Evolutionary conservation across 2,329 filamentous ascomycete genomes (phyloP), one percentile per base, ranked within the genome.

Genomic region (Colletotrichum somersetense): DNA sequence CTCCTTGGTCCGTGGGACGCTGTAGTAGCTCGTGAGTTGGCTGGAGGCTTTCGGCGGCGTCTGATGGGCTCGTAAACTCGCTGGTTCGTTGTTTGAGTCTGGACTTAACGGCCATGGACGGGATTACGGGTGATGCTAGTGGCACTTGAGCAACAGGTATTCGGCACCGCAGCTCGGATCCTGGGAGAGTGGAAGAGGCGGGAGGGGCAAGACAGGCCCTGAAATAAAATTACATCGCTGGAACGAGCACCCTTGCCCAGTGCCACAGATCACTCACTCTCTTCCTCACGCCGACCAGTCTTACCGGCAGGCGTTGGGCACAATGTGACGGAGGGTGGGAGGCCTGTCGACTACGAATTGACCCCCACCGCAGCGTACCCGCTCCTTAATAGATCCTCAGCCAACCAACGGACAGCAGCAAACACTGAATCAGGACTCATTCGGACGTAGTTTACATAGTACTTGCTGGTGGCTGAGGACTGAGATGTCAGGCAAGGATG

Each of bases 191-290:
- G 55, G 64, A 38, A 58, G 55, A 66, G 20, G 38, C 20, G 55
- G 48, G 70, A 73, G 67, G 71, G 67, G 71, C 62, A 62, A 38
- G 53, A 57, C 71, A 66, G 67, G 66, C 67, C 71, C 62, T 73
- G 71, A 73, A 73, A 62, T 73, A 50, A 73, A 72, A 72, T 72
- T 72, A 72, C 42, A 62, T 64, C 58, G 66, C 66, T 69, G 66
- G 58, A 72, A 69, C 67, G 59, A 72, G 66, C 66, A 72, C 46
- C 69, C 69, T 61, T 61, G 69, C 56, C 50, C 33, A 56, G 69
- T 69, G 55, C 59, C 66, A 64, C 66, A 52, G 59, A 30, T 48
- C 10, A 11, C 30, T 30, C 65, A 35, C 69, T 42, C 38, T 58
- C 38, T 30, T 42, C 20, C 56, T 42, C 38, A 62, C 33, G 46